Evolutionary conservation across 768 basidiomycete genomes (phyloP), one percentile per base, ranked within the genome.

Genomic region (Tulasnella sp.): DNA sequence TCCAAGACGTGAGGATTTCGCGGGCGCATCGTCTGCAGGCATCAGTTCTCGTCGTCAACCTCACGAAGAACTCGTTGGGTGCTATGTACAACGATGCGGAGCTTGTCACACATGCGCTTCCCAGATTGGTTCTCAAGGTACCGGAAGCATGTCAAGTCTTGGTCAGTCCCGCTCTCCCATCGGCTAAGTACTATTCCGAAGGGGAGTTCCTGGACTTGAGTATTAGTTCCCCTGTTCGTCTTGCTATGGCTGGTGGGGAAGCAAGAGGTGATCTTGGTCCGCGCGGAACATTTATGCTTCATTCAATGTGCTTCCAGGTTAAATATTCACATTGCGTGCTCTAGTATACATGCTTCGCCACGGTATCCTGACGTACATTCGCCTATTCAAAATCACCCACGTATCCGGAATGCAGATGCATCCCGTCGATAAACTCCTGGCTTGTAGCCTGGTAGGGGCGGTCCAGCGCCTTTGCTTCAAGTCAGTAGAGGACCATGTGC

Each of bases 131-230:
- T 76, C 77, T 67, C 34, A 58, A 19, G 70, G 54, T 12, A 78
- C 78, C 9, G 91, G 89, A 25, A 94, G 93, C 9, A 89, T 95
- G 90, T 94, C 93, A 3, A 92, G 91, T 78, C 87, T 95, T 6
- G 93, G 93, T 2, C 90, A 78, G 19, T 36, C 74, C 19, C 40
- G 45, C 9, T 77, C 77, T 12, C 78, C 49, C 17, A 67, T 74
- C 71, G 79, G 76, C 29, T 67, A 25, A 39, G 2, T 31, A 54
- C 40, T 39, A 70, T 14, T 36, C 52, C 36, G 58, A 70, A 29
- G 75, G 70, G n/a, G 75, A 31, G 12, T 58, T 22, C 38, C 38
- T 68, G 4, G 75, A 67, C 29, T 76, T 37, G 19, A 39, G 52
- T 67, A 38, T 76, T 1, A 76, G 75, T 36, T 76, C 75, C 0